Conservation (phyloP, 768 basidiomycete genomes). For the Coprinopsis sp. region DNA sequence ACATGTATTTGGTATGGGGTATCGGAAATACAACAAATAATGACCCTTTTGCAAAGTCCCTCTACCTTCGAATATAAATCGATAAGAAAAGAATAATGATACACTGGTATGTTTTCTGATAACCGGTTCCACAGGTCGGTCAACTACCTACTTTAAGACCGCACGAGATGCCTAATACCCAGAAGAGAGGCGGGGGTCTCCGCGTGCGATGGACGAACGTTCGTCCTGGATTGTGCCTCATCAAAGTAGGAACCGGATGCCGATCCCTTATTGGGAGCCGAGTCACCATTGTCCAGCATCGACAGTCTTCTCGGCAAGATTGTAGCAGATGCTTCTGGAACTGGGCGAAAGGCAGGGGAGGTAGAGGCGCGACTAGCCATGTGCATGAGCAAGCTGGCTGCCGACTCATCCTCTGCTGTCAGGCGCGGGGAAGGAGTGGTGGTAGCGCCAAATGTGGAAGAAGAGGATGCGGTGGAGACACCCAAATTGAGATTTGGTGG, state of each 20-base stretch:
- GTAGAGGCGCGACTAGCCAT: slow-evolving; percentile 42
- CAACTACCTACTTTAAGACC: not conserved
- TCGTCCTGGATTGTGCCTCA: not conserved
- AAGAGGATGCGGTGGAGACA: slow-evolving; percentile 9
- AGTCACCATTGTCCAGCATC: not conserved
- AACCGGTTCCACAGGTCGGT: no score
- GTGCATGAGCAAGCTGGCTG: slow-evolving; percentile 62
- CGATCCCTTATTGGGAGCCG: no score
- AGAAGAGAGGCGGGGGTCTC: slow-evolving; percentile 30
- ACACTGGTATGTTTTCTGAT: no score
- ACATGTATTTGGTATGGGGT: no score
- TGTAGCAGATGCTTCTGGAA: slow-evolving; percentile 1
- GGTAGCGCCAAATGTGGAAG: slow-evolving; percentile 10
- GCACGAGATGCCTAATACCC: slow-evolving; percentile 17
- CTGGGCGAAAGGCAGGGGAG: slow-evolving; percentile 27
- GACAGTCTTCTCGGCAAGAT: not conserved
- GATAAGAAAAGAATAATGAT: no score
- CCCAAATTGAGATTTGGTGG: slow-evolving; percentile 41
- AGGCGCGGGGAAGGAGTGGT: slow-evolving; percentile 17
- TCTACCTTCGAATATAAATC: no score
- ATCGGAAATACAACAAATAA: no score
- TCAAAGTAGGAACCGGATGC: not conserved
- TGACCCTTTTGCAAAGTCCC: no score
- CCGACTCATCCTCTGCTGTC: slow-evolving; percentile 66
- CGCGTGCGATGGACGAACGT: slow-evolving; percentile 9